These are phyloP conservation scores for Acacia crassicarpa DNA, from an alignment of 306 rosid genomes.

Conservation along the genomic window DNA sequence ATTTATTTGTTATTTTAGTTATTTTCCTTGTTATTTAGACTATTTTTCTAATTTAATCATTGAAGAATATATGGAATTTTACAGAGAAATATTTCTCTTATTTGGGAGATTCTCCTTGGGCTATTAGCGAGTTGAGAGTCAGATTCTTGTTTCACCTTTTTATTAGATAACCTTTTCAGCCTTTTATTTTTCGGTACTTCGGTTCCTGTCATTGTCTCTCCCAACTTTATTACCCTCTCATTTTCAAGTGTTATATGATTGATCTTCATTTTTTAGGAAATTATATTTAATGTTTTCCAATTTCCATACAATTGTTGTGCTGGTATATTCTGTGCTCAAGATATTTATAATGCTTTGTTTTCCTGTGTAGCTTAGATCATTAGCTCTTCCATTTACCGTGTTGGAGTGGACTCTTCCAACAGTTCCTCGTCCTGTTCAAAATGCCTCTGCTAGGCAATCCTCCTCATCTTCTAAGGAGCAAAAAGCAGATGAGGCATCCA, in stretches of 20 bases:
- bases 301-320: constrained; percentile 6
- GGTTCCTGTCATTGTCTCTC: not conserved
- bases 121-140: too few relatives aligned
- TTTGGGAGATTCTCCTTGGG: too few relatives aligned
- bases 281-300: constrained; percentile 11
- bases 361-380: constrained; percentile 97
- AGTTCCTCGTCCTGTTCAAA: constrained; percentile 71
- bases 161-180: too few relatives aligned
- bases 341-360: constrained; percentile 58
- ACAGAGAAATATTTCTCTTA: too few relatives aligned
- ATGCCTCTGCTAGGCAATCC: constrained; percentile 39
- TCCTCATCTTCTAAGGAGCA: constrained; percentile 47
- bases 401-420: constrained; percentile 99
- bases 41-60: too few relatives aligned
- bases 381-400: constrained; percentile 99
- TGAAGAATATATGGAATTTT: too few relatives aligned
- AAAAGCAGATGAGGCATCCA: constrained; percentile 51
- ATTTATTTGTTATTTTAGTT: too few relatives aligned
- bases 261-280: constrained; percentile 13
- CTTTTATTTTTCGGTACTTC: too few relatives aligned
- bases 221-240: not conserved
- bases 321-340: constrained; percentile 21
- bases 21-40: too few relatives aligned
- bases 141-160: too few relatives aligned
- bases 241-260: not conserved